These are phyloP conservation scores for Ilyonectria sp. DNA, from an alignment of 2,329 filamentous ascomycete genomes.

Conservation along the genomic window DNA sequence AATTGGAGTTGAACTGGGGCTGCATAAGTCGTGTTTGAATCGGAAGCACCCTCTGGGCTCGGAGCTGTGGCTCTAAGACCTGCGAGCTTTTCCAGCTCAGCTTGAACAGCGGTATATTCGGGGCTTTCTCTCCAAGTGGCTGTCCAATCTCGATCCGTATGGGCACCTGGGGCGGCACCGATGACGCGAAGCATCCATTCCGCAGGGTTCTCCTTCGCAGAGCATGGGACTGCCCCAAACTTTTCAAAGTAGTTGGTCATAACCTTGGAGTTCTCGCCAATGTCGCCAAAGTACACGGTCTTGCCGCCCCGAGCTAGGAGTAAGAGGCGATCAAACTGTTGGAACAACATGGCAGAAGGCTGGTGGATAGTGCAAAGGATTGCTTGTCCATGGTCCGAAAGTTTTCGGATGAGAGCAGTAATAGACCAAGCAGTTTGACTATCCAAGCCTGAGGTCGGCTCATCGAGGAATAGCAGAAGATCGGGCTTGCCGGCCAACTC, in stretches of 20 bases:
- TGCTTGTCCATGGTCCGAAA: slow-evolving; percentile 69
- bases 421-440: slow-evolving; percentile 76
- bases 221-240: slow-evolving; percentile 74
- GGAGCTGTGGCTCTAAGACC: slow-evolving; percentile 59
- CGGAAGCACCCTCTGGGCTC: not conserved
- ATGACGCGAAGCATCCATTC: slow-evolving; percentile 81
- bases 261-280: slow-evolving; percentile 71
- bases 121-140: slow-evolving; percentile 72
- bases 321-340: slow-evolving; percentile 72
- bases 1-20: slow-evolving; percentile 46
- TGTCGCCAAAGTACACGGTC: slow-evolving; percentile 79
- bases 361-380: slow-evolving; percentile 71
- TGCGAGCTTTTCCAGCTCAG: slow-evolving; percentile 77
- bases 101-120: slow-evolving; percentile 66
- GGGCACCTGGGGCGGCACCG: slow-evolving; percentile 63
- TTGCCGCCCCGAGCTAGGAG: slow-evolving; percentile 76
- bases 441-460: slow-evolving; percentile 75
- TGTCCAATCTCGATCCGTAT: slow-evolving; percentile 73
- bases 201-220: slow-evolving; percentile 77
- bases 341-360: slow-evolving; percentile 67
- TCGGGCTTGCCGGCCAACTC: slow-evolving; percentile 71
- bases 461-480: slow-evolving; percentile 74
- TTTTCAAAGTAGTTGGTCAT: slow-evolving; percentile 75
- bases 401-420: slow-evolving; percentile 72
- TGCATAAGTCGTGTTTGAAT: slow-evolving; percentile 75